A percentile compares a stretch with the other conserved stretches of the same genome.
These are phyloP conservation scores for Botryosphaeria dothidea DNA, from an alignment of 2,329 filamentous ascomycete genomes.

Conservation along the genomic window DNA sequence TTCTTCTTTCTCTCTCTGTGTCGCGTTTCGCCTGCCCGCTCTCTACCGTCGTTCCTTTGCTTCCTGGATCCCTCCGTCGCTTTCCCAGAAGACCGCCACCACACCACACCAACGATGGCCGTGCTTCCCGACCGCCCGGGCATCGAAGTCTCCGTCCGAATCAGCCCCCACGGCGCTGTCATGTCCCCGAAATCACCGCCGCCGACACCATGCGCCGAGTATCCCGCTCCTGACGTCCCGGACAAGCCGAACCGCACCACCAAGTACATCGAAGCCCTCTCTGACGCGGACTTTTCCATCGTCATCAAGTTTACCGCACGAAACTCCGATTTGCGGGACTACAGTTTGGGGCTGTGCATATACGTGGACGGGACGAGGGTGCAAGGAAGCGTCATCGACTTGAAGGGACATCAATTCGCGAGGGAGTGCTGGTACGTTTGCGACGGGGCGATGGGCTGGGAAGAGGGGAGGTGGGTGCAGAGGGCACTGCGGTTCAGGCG, in stretches of 20 bases:
- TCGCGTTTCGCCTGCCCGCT: neutral
- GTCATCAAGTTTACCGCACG: conserved; percentile 12
- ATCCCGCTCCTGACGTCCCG: neutral
- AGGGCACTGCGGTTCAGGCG: neutral
- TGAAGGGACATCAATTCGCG: neutral
- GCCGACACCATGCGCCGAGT: neutral
- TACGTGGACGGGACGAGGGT: conserved; percentile 3
- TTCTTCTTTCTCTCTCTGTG: too few species aligned
- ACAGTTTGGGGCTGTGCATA: conserved; percentile 2
- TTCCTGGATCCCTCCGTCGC: too few species aligned
- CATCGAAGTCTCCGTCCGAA: conserved; percentile 6
- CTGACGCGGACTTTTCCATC: conserved; percentile 8
- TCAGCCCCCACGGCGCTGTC: neutral
- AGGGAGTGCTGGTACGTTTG: conserved; percentile 11
- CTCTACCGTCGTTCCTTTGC: neutral
- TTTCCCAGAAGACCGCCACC: neutral
- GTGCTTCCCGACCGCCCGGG: conserved; percentile 5
- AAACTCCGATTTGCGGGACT: neutral
- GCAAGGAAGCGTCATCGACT: conserved; percentile 7
- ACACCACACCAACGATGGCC: neutral
- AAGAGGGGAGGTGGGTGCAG: conserved; percentile 9
- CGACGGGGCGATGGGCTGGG: neutral
- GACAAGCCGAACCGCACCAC: conserved; percentile 2
- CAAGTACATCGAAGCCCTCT: conserved; percentile 9
- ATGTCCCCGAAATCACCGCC: neutral